phyloP scores from a whole-genome alignment of 139 green algal genomes.

The Chlamydomonas urium region DNA sequence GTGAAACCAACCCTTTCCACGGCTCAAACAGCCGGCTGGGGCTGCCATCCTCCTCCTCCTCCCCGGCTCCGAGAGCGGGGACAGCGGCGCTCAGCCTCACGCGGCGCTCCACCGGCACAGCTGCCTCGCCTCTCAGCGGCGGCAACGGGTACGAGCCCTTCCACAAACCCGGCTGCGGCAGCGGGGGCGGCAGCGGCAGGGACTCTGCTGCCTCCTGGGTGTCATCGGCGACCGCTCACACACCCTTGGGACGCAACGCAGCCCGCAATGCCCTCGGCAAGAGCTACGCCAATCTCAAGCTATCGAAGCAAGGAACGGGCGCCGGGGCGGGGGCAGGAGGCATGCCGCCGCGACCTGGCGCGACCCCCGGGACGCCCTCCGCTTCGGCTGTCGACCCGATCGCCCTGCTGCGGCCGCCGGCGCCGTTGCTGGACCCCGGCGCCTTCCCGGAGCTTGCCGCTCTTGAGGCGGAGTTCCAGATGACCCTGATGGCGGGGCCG shows the following conservation, averaged over 20 bases:
- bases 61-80: no score
- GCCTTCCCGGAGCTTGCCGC: conserved; percentile 49
- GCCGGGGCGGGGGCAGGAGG: neutral
- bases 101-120: no score
- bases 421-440: neutral
- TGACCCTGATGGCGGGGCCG: neutral
- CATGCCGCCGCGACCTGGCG: neutral
- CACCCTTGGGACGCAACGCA: neutral
- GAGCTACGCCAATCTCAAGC: neutral
- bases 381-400: neutral
- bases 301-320: neutral
- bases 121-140: no score
- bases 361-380: neutral
- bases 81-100: no score
- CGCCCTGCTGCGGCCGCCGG: neutral
- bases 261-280: neutral
- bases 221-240: no score
- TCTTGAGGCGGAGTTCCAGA: conserved; percentile 50
- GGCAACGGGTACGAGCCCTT: no score
- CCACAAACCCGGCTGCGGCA: no score
- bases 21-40: no score
- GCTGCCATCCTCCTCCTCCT: no score
- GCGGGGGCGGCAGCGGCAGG: no score
- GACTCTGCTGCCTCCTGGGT: no score
- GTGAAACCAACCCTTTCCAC: neutral